Evolutionary conservation across 2,329 filamentous ascomycete genomes (phyloP).

Genomic region (Sarocladium kiliense): DNA sequence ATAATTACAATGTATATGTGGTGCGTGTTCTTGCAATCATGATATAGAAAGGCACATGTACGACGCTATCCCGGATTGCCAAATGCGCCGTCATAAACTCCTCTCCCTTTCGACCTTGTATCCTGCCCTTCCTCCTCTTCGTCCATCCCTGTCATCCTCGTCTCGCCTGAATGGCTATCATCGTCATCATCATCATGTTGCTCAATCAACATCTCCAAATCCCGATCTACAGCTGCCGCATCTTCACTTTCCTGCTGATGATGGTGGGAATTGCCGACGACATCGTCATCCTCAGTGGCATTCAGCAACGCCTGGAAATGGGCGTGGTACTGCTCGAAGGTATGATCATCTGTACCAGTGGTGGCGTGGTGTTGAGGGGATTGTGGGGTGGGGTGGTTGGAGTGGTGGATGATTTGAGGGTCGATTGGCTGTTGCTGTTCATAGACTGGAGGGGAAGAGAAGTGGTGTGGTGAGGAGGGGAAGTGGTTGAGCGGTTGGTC

Average conservation of each 20-base stretch:
- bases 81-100: neutral
- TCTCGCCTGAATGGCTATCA: constrained; percentile 14
- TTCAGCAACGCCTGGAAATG: constrained; percentile 48
- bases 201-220: constrained; percentile 48
- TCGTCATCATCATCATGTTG: constrained; percentile 40
- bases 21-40: neutral
- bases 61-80: neutral
- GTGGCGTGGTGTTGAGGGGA: constrained; percentile 13
- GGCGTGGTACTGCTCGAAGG: constrained; percentile 38
- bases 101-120: neutral
- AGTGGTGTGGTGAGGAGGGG: constrained; percentile 21
- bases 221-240: constrained; percentile 37
- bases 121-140: neutral
- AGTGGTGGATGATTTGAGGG: constrained; percentile 50
- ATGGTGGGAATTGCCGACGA: neutral
- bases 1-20: neutral
- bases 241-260: constrained; percentile 14
- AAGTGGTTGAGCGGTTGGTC: constrained; percentile 26
- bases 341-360: constrained; percentile 3
- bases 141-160: constrained; percentile 8
- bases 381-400: constrained; percentile 23
- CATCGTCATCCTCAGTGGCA: constrained; percentile 34
- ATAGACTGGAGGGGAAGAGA: constrained; percentile 12
- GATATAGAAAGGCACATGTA: neutral
- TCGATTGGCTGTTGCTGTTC: constrained; percentile 50